phyloP scores from a whole-genome alignment of 495 filamentous ascomycete species.

The Delitschia confertaspora region DNA sequence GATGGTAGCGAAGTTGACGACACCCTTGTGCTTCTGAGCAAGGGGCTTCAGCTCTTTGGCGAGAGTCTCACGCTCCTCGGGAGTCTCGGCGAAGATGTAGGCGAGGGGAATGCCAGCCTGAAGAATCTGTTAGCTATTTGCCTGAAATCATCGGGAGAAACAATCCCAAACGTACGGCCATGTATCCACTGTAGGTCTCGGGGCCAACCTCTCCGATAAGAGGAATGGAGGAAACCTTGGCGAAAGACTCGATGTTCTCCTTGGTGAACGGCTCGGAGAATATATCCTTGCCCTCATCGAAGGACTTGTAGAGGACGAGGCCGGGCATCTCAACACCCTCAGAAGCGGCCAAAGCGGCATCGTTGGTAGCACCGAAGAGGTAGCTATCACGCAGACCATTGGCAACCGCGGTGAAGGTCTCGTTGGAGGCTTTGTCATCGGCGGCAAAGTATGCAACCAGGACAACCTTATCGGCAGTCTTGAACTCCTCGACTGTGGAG shows the following conservation, averaged over 20 bases:
- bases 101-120: constrained; percentile 87
- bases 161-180: constrained; percentile 53
- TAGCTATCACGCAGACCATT: constrained; percentile 81
- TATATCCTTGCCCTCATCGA: constrained; percentile 88
- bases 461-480: constrained; percentile 95
- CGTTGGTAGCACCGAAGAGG: constrained; percentile 80
- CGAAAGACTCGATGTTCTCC: constrained; percentile 70
- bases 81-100: constrained; percentile 94
- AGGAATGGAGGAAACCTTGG: constrained; percentile 76
- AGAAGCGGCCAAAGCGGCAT: constrained; percentile 74
- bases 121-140: constrained; percentile 1
- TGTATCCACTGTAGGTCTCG: constrained; percentile 95
- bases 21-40: constrained; percentile 66
- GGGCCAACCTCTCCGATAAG: constrained; percentile 95
- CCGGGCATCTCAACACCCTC: constrained; percentile 82
- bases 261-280: constrained; percentile 72
- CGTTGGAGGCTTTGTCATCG: constrained; percentile 76
- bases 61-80: constrained; percentile 78
- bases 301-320: constrained; percentile 93
- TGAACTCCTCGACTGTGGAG: constrained; percentile 86
- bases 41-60: constrained; percentile 54
- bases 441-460: constrained; percentile 78
- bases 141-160: neutral
- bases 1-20: constrained; percentile 94
- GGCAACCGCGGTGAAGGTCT: constrained; percentile 69